A percentile compares a stretch with the other conserved stretches of the same genome.
phyloP scores from a whole-genome alignment of 352 stramenopile genomes.

The Phytophthora cactorum region DNA sequence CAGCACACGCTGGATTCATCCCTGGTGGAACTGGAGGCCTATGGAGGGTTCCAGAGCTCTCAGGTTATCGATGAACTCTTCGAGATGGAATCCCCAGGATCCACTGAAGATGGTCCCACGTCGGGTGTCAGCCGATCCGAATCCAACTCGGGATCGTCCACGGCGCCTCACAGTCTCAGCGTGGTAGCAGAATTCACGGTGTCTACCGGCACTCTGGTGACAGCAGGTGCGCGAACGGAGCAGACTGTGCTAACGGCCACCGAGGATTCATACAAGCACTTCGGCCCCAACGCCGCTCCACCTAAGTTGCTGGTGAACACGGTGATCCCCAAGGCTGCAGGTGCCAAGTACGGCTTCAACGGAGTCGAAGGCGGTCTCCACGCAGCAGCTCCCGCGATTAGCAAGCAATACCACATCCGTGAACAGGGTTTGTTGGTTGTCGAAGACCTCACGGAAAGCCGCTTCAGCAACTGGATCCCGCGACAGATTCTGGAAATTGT shows the following conservation, averaged over 20 bases:
- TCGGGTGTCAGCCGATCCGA: conserved; percentile 29
- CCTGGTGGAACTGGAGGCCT: conserved; percentile 50
- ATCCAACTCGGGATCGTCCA: conserved; percentile 37
- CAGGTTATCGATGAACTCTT: conserved; percentile 85
- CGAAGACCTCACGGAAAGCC: conserved; percentile 83
- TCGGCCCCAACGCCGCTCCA: conserved; percentile 54
- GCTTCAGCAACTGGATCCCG: conserved; percentile 86
- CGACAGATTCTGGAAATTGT: conserved; percentile 85
- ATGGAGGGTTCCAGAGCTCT: conserved; percentile 39
- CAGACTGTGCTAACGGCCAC: conserved; percentile 64
- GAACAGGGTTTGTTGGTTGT: conserved; percentile 83
- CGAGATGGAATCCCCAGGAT: conserved; percentile 74
- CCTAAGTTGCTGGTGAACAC: conserved; percentile 83
- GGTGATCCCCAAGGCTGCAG: conserved; percentile 73
- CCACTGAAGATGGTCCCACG: conserved; percentile 39
- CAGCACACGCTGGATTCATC: conserved; percentile 60
- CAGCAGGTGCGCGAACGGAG: conserved; percentile 65
- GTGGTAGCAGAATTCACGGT: conserved; percentile 83
- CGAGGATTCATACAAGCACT: conserved; percentile 81
- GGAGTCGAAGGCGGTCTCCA: conserved; percentile 60
- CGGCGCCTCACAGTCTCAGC: conserved; percentile 39
- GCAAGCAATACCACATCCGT: conserved; percentile 88
- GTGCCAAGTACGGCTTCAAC: conserved; percentile 68
- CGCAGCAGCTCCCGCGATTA: conserved; percentile 64
- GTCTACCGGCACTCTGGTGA: conserved; percentile 68